Evolutionary conservation across 2,329 filamentous ascomycete species (phyloP), one percentile per base, ranked within the genome.

Genomic region (Curvularia verruculosa): DNA sequence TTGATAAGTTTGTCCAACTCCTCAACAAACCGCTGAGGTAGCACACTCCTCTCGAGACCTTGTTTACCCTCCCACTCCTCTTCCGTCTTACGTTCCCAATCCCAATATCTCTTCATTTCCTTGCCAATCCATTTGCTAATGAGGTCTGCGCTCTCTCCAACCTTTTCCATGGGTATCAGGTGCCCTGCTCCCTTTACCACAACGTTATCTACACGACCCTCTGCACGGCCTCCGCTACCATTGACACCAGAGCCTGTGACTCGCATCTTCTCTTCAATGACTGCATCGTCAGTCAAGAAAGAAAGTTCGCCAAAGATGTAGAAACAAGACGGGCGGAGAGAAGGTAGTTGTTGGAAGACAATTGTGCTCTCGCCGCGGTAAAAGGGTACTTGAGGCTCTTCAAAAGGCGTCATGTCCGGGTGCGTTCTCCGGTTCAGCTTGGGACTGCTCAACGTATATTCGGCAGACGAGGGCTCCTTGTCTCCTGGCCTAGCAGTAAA

Each of bases 161-260:
- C 89, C 37, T 85, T 84, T 76, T 96, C 92, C 85, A 96, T 90
- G 0, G 93, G 89, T 26, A 97, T 85, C 40, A 97, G 76, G 75
- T 98, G 94, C 0, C 93, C 92, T 5, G 83, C 81, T 0, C 83
- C 83, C 26, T 88, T 78, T 7, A 95, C 76, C 15, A 86, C 80
- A 5, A 90, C 83, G 62, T 87, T 82, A 54, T 81, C 82, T 2
- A 96, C 92, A 44, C 86, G 81, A 0, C 89, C 91, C 12, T 83
- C 83, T n/a, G 77, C 75, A 3, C 73, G 80, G 46, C 89, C 84
- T 18, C 91, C 85, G 64, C 86, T 89, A 1, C 91, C 90, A 6
- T 89, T 88, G 0, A 84, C 76, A 0, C 86, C 89, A 0, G 78
- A 75, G 1, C 90, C 90, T 0, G 89, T 92, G n/a, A 79, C 60